A percentile compares a stretch with the other conserved stretches of the same genome.
Conservation (phyloP, 2,329 filamentous ascomycete species). For the Fusarium sp. region DNA sequence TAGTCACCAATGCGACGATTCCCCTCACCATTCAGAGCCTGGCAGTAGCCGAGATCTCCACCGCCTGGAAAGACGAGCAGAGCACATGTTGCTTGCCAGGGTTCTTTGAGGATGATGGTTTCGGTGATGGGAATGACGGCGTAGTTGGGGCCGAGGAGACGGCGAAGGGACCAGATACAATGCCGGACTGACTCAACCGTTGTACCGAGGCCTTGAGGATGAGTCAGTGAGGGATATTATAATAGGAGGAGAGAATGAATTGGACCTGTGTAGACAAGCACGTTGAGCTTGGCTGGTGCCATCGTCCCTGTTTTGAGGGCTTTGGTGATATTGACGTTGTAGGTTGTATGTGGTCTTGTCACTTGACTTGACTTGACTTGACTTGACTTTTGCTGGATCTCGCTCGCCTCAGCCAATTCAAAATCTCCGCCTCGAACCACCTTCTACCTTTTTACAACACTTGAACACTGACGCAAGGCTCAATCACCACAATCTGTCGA, state of each 20-base stretch:
- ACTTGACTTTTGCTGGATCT: conserved; percentile 45
- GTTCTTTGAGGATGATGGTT: conserved; percentile 85
- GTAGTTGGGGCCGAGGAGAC: conserved; percentile 89
- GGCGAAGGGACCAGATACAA: conserved; percentile 86
- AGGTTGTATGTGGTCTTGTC: conserved; percentile 18
- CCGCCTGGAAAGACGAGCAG: conserved; percentile 93
- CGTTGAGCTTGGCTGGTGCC: conserved; percentile 81
- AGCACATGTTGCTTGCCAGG: conserved; percentile 88
- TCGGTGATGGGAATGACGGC: conserved; percentile 89
- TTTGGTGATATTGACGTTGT: conserved; percentile 5
- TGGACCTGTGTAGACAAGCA: conserved; percentile 90
- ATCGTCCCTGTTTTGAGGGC: conserved; percentile 58
- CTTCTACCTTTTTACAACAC: conserved; percentile 29
- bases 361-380: conserved; percentile 51
- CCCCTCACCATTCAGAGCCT: conserved; percentile 86
- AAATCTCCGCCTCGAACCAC: conserved; percentile 45
- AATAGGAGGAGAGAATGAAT: neutral
- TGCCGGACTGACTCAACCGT: conserved; percentile 91
- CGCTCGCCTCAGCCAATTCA: conserved; percentile 38
- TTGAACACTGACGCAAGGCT: neutral
- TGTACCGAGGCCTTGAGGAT: conserved; percentile 77
- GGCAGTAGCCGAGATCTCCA: conserved; percentile 93
- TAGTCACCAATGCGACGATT: conserved; percentile 88
- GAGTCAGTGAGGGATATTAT: conserved; percentile 13
- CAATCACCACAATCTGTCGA: neutral